Conservation (phyloP, 768 basidiomycete species). For the Tylopilus felleus region DNA sequence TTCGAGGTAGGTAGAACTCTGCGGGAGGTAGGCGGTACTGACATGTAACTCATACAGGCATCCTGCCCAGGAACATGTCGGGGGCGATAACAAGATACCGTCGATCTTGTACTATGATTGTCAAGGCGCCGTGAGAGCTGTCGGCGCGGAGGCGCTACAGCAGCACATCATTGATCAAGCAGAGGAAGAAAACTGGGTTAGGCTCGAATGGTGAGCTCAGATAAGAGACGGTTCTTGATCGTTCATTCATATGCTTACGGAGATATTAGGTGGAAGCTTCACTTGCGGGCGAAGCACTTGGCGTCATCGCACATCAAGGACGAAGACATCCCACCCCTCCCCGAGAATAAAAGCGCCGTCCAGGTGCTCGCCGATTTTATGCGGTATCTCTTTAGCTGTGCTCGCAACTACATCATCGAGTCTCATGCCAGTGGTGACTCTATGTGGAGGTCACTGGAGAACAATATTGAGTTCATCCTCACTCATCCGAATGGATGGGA, state of each 20-base stretch:
- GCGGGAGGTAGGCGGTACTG: not conserved
- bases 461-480: conserved; percentile 1
- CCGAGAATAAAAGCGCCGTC: conserved; percentile 13
- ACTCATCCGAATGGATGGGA: conserved; percentile 8
- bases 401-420: conserved; percentile 21
- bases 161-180: not conserved
- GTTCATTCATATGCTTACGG: not conserved
- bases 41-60: conserved; percentile 30
- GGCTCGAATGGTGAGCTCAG: not conserved
- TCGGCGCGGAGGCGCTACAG: conserved; percentile 38
- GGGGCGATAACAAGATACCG: conserved; percentile 47
- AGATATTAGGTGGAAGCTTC: conserved; percentile 19
- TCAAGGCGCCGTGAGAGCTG: conserved; percentile 35
- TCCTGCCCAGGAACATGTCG: conserved; percentile 43
- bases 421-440: conserved; percentile 25
- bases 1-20: too few species aligned
- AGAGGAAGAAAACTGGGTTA: not conserved
- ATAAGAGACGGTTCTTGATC: not conserved
- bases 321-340: conserved; percentile 22
- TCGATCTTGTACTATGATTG: conserved; percentile 46
- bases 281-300: conserved; percentile 31
- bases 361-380: conserved; percentile 27
- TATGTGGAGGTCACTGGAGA: conserved; percentile 2
- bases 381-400: conserved; percentile 22
- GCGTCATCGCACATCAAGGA: conserved; percentile 20